These are phyloP conservation scores for Suillus hirtellus DNA, from an alignment of 768 basidiomycete genomes.

Conservation along the genomic window DNA sequence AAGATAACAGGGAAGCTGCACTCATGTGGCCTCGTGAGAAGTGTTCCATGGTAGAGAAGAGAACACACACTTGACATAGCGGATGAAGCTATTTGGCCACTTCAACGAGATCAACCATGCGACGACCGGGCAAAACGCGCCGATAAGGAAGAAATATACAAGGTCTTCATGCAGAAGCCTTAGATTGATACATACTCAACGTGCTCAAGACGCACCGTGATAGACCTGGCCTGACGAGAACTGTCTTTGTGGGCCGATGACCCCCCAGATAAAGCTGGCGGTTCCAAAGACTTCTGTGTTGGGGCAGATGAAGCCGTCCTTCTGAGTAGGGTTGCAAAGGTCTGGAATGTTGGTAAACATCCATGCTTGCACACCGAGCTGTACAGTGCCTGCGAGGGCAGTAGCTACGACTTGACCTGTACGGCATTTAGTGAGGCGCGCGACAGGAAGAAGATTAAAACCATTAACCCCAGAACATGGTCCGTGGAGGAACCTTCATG, in stretches of 20 bases:
- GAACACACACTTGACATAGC: slow-evolving; percentile 60
- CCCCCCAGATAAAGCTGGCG: slow-evolving; percentile 80
- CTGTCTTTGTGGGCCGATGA: slow-evolving; percentile 73
- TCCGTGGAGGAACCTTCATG: slow-evolving; percentile 34
- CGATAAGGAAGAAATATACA: slow-evolving; percentile 79
- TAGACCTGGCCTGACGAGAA: slow-evolving; percentile 69
- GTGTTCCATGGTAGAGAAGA: neutral
- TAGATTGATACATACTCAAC: neutral
- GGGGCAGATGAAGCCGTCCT: slow-evolving; percentile 71
- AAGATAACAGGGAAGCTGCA: slow-evolving; percentile 51
- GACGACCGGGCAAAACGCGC: slow-evolving; percentile 58
- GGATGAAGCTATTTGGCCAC: slow-evolving; percentile 63
- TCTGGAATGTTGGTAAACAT: slow-evolving; percentile 44
- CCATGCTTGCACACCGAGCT: slow-evolving; percentile 47
- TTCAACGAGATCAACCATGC: slow-evolving; percentile 54
- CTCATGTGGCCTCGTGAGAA: neutral
- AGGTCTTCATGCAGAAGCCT: slow-evolving; percentile 33
- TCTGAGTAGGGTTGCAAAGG: slow-evolving; percentile 47
- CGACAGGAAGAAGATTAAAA: neutral
- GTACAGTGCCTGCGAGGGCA: slow-evolving; percentile 40
- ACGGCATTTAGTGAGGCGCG: slow-evolving; percentile 1
- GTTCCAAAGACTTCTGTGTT: slow-evolving; percentile 73
- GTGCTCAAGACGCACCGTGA: slow-evolving; percentile 34
- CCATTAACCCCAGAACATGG: slow-evolving; percentile 28
- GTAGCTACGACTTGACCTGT: slow-evolving; percentile 42